A percentile compares a stretch with the other conserved stretches of the same genome.
These are phyloP conservation scores for Chlorella sp. DNA, from an alignment of 139 green algal species.

Conservation along the genomic window DNA sequence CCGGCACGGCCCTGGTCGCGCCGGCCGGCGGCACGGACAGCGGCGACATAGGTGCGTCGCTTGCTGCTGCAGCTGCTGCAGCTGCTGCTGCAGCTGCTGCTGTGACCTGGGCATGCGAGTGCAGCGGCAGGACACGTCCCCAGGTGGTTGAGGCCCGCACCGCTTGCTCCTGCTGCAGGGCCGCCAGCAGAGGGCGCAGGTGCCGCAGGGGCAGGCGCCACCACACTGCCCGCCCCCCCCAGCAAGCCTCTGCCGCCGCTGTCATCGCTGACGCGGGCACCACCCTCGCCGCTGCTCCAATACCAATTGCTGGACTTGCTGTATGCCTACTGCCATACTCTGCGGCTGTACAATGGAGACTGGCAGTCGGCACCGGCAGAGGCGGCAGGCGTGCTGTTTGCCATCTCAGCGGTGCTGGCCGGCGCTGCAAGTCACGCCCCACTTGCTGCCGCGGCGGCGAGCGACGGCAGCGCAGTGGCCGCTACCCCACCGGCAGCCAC, in stretches of 20 bases:
- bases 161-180: neutral
- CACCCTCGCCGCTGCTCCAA: conserved; percentile 57
- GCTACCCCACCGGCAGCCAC: neutral
- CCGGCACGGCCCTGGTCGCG: conserved; percentile 35
- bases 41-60: too few species aligned
- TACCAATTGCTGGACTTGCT: conserved; percentile 62
- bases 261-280: conserved; percentile 30
- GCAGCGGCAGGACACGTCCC: neutral
- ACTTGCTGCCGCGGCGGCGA: neutral
- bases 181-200: neutral
- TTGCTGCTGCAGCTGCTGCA: neutral
- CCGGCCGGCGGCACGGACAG: too few species aligned
- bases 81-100: neutral
- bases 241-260: conserved; percentile 39
- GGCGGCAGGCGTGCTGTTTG: conserved; percentile 27
- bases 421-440: neutral
- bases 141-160: too few species aligned
- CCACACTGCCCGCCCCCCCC: conserved; percentile 35
- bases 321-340: conserved; percentile 60
- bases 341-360: conserved; percentile 60
- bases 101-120: neutral
- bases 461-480: neutral
- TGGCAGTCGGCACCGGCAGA: conserved; percentile 16
- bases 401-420: conserved; percentile 7
- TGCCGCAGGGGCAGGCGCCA: neutral